A percentile compares a stretch with the other conserved stretches of the same genome.
These are phyloP conservation scores for Groenewaldozyma salmanticensis DNA, from an alignment of 805 yeast species.

Conservation along the genomic window DNA sequence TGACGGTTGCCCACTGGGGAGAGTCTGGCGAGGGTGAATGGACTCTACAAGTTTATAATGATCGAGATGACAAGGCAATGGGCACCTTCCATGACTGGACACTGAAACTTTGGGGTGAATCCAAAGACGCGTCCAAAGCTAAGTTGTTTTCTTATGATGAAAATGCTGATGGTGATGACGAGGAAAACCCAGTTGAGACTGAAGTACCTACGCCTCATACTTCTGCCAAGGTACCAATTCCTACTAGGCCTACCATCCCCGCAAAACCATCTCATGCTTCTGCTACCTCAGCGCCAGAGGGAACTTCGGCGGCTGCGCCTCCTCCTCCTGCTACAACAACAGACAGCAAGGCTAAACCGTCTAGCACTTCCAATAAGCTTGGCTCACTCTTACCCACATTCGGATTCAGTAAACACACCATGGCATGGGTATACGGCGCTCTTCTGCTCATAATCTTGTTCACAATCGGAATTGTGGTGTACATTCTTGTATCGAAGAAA, in stretches of 20 bases:
- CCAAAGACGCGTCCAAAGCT: slow-evolving; percentile 54
- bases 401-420: slow-evolving; percentile 22
- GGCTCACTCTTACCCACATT: slow-evolving; percentile 23
- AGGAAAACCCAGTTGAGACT: slow-evolving; percentile 17
- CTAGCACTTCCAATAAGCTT: slow-evolving; percentile 7
- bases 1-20: slow-evolving; percentile 99
- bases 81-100: slow-evolving; percentile 54
- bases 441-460: slow-evolving; percentile 38
- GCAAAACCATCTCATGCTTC: slow-evolving; percentile 4
- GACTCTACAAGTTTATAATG: slow-evolving; percentile 51
- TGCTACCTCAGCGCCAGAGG: slow-evolving; percentile 6
- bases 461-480: slow-evolving; percentile 28
- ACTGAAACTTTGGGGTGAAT: slow-evolving; percentile 73
- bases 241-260: slow-evolving; percentile 2
- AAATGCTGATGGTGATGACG: slow-evolving; percentile 30
- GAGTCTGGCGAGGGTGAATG: slow-evolving; percentile 72
- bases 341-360: slow-evolving; percentile 5
- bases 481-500: slow-evolving; percentile 34
- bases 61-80: slow-evolving; percentile 19
- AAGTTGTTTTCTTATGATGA: slow-evolving; percentile 40
- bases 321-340: slow-evolving; percentile 5
- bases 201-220: slow-evolving; percentile 13
- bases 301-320: slow-evolving; percentile 8
- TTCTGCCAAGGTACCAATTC: slow-evolving; percentile 9
- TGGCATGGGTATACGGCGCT: slow-evolving; percentile 27